Evolutionary conservation across 1,139 yeast species (phyloP).

Genomic region (Candida sanyaensis): DNA sequence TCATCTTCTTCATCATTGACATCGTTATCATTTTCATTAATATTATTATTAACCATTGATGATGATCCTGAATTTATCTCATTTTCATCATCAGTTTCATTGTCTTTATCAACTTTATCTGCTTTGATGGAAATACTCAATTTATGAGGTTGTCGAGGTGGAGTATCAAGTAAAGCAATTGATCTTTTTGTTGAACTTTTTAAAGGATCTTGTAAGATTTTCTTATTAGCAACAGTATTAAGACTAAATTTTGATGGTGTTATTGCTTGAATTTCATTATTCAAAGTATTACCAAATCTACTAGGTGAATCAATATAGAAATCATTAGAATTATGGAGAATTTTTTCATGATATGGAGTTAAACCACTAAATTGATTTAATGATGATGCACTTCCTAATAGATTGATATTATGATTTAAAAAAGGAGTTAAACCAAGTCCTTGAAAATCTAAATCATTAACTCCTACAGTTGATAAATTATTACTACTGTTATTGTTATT

Average conservation of each 20-base stretch:
- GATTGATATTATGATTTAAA: constrained; percentile 39
- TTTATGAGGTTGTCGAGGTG: constrained; percentile 42
- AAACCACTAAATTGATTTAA: constrained; percentile 22
- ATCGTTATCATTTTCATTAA: constrained; percentile 3
- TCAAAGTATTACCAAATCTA: constrained; percentile 29
- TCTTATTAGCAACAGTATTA: constrained; percentile 15
- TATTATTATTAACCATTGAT: constrained; percentile 14
- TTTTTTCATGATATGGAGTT: constrained; percentile 49
- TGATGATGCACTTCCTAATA: constrained; percentile 17
- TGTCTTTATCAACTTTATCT: constrained; percentile 17
- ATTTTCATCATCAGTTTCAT: constrained; percentile 10
- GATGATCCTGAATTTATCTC: constrained; percentile 3
- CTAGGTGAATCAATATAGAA: constrained; percentile 51
- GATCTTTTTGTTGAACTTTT: constrained; percentile 36
- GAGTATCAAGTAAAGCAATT: constrained; percentile 42
- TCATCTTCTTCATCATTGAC: constrained; percentile 3
- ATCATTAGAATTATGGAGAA: constrained; percentile 48
- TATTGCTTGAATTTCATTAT: constrained; percentile 35
- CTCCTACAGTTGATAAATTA: background rate
- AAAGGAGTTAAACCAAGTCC: constrained; percentile 49
- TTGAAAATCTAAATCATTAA: constrained; percentile 33
- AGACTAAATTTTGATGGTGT: constrained; percentile 46
- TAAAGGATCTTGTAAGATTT: constrained; percentile 13
- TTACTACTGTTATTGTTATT: background rate
- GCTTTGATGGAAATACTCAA: constrained; percentile 26